phyloP scores from a whole-genome alignment of 345 rosid species.

The Lepidium aucheri region DNA sequence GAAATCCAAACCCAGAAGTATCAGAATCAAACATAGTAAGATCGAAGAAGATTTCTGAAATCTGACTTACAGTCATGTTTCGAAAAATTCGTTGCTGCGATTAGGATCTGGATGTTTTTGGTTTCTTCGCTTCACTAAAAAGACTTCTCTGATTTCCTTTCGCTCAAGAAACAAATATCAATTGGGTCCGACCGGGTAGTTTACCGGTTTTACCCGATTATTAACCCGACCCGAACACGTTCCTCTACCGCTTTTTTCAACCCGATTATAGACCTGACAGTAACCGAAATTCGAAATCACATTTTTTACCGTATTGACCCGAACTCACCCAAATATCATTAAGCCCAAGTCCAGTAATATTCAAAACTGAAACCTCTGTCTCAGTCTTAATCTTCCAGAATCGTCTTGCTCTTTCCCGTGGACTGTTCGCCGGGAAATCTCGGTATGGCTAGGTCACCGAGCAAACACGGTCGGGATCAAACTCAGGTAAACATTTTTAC shows the following conservation, averaged over 20 bases:
- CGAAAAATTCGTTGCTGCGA: slow-evolving; percentile 3
- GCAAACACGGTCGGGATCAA: slow-evolving; percentile 63
- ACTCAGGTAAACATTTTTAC: slow-evolving; percentile 35
- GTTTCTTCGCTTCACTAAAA: not conserved
- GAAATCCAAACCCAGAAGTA: not conserved
- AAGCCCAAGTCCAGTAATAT: not conserved
- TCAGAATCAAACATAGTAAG: not conserved
- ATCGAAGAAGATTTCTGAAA: not conserved
- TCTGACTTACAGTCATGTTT: slow-evolving; percentile 29
- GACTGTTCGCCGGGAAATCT: slow-evolving; percentile 17
- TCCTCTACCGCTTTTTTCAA: not conserved
- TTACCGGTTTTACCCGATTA: no score
- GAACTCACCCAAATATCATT: not conserved
- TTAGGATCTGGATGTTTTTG: not conserved
- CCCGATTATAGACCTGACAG: not conserved
- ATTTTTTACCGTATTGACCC: not conserved
- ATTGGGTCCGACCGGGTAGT: not conserved
- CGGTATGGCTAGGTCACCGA: slow-evolving; percentile 29
- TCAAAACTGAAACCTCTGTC: not conserved
- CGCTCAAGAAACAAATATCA: slow-evolving; percentile 26
- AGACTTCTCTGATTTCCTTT: slow-evolving; percentile 25
- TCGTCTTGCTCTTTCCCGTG: not conserved
- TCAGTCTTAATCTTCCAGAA: slow-evolving; percentile 18
- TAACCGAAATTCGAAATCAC: not conserved
- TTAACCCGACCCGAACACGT: no score